Evolutionary conservation across 1,284 basidiomycete species (phyloP), one percentile per base, ranked within the genome.

Genomic region (Sporisorium iseilematis-ciliati): DNA sequence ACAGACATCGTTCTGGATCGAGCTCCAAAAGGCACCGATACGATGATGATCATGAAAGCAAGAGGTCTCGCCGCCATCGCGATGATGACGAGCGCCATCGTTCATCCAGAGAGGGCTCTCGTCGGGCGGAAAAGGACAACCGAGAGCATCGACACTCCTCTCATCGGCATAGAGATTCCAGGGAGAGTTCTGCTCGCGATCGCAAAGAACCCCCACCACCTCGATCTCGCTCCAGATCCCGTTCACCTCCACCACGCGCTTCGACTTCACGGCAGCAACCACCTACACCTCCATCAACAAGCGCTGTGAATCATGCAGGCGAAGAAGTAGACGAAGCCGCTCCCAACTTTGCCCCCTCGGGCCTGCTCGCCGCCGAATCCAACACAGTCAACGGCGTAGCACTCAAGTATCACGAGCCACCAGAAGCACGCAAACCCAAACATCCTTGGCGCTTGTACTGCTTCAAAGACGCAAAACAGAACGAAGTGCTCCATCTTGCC

Each of bases 351-450:
- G 89, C 88, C 11, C 89, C 89, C 6, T 97, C 94, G 1, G 97
- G 97, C 7, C 88, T 97, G 12, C 89, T 99, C 23, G 97, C 96
- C 0, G 95, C 95, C 6, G 97, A 80, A 40, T 78, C 74, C 46
- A 85, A 85, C 59, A 94, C 83, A 79, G 91, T 92, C 11, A 91
- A 90, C 58, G 94, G 91, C 61, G 93, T 95, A 1, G 90, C 96
- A 42, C 88, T 99, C 68, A 99, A 99, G 86, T 99, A 99, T 85
- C 96, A 98, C 79, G 97, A 99, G 86, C 97, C 97, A 12, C 94
- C 96, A 2, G 97, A 99, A 88, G 97, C 97, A 25, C 88, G 95
- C 74, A 97, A 95, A 83, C 96, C 97, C 4, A 87, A 89, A 3
- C 86, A 92, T 41, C 92, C 92, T 23, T 99, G 97, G 97, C 89